These are phyloP conservation scores for Leersia perrieri DNA, from an alignment of 176 grass and related monocot species.

Conservation along the genomic window DNA sequence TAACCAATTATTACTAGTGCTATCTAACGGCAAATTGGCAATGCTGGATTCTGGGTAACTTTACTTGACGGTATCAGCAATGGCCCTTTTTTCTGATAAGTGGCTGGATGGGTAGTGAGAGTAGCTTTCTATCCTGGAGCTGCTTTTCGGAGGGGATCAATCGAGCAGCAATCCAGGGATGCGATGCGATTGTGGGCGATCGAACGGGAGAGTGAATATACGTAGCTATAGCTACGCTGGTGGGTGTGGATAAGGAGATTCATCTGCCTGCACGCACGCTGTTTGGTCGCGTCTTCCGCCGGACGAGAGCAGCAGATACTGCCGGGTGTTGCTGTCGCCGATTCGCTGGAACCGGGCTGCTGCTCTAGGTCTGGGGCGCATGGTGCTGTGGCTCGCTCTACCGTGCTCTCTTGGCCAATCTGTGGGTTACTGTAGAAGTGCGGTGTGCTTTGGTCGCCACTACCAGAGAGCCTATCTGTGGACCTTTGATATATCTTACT, in stretches of 20 bases:
- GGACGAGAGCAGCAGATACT: background rate
- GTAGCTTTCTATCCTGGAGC: background rate
- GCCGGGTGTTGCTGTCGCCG: background rate
- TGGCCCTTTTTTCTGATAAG: background rate
- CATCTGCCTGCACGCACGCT: too few species aligned
- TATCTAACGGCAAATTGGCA: background rate
- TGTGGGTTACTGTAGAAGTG: too few species aligned
- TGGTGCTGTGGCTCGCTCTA: background rate
- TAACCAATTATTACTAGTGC: too few species aligned
- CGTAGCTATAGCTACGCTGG: too few species aligned
- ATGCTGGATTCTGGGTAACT: constrained; percentile 2
- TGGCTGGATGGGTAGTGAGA: background rate
- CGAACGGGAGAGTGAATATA: too few species aligned
- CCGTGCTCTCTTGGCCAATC: too few species aligned
- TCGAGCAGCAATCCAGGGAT: too few species aligned
- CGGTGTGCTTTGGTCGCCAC: too few species aligned
- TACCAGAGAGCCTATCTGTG: too few species aligned
- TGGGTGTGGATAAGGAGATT: too few species aligned
- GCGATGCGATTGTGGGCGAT: too few species aligned
- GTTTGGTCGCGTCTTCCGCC: background rate
- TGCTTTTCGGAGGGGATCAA: background rate
- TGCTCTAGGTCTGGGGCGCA: background rate
- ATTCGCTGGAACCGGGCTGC: background rate
- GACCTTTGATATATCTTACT: too few species aligned
- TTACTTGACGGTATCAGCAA: background rate